A percentile compares a stretch with the other conserved stretches of the same genome.
phyloP scores from a whole-genome alignment of 2,329 filamentous ascomycete genomes.

The Fonsecaea pugnacius region DNA sequence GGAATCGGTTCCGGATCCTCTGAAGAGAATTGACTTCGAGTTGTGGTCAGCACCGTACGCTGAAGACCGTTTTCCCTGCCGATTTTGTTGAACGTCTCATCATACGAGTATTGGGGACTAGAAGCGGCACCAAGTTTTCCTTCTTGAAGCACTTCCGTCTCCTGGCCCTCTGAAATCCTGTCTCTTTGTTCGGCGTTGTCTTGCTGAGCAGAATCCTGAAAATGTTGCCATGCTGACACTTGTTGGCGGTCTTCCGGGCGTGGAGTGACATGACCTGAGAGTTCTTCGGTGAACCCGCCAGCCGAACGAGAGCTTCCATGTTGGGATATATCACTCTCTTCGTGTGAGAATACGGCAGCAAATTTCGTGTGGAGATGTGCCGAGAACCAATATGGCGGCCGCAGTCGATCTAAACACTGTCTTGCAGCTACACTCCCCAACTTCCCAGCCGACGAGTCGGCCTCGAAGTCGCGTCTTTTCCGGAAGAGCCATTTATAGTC shows the following conservation, averaged over 20 bases:
- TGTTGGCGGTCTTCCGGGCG: slow-evolving; percentile 21
- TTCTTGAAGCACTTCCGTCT: slow-evolving; percentile 30
- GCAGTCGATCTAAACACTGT: slow-evolving; percentile 77
- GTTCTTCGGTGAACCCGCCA: neutral
- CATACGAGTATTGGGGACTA: slow-evolving; percentile 38
- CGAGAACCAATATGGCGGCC: slow-evolving; percentile 88
- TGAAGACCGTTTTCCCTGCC: slow-evolving; percentile 28
- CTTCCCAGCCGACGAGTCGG: slow-evolving; percentile 74
- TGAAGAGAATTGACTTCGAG: slow-evolving; percentile 12
- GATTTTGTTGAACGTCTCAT: slow-evolving; percentile 48
- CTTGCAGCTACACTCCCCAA: slow-evolving; percentile 81
- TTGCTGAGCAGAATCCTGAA: slow-evolving; percentile 42
- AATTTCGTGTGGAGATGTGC: slow-evolving; percentile 93
- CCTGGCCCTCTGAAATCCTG: slow-evolving; percentile 38
- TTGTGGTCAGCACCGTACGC: slow-evolving; percentile 23
- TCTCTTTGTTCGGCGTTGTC: slow-evolving; percentile 43
- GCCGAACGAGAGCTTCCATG: neutral
- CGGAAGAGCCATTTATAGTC: slow-evolving; percentile 70
- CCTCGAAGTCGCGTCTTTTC: slow-evolving; percentile 73
- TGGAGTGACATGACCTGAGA: slow-evolving; percentile 18
- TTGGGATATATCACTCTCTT: slow-evolving; percentile 37
- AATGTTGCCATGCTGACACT: slow-evolving; percentile 48
- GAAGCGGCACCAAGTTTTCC: slow-evolving; percentile 19
- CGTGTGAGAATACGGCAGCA: slow-evolving; percentile 63
- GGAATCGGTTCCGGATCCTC: slow-evolving; percentile 17